phyloP scores from a whole-genome alignment of 148 eudicot genomes.

The Rheum nobile region DNA sequence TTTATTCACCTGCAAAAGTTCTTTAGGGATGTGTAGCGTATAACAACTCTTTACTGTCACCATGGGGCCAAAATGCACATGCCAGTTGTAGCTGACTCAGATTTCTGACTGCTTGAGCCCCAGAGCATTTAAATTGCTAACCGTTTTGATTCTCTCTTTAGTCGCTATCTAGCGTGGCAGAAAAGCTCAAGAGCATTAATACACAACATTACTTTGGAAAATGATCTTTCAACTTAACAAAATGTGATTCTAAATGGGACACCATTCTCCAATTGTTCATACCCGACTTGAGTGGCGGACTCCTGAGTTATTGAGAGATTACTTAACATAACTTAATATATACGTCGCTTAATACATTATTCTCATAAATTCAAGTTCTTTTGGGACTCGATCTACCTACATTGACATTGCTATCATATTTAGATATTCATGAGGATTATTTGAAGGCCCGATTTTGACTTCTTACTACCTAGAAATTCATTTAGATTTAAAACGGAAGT shows the following conservation, averaged over 20 bases:
- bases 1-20: background rate
- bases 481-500: too few relatives aligned
- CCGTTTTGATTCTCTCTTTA: background rate
- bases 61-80: background rate
- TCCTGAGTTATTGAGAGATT: too few relatives aligned
- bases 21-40: background rate
- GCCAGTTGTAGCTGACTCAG: background rate
- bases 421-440: too few relatives aligned
- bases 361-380: too few relatives aligned
- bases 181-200: background rate
- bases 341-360: too few relatives aligned
- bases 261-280: background rate
- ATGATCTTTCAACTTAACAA: background rate
- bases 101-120: background rate
- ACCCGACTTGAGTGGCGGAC: too few relatives aligned
- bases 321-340: too few relatives aligned
- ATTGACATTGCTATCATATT: too few relatives aligned
- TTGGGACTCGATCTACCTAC: too few relatives aligned
- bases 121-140: background rate
- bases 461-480: too few relatives aligned
- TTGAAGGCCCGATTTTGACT: too few relatives aligned
- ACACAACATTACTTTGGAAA: background rate
- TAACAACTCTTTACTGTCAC: background rate
- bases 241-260: constrained; percentile 3
- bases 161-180: background rate